Conservation (phyloP, 2,329 filamentous ascomycete species). For the Huntiella savannae region DNA sequence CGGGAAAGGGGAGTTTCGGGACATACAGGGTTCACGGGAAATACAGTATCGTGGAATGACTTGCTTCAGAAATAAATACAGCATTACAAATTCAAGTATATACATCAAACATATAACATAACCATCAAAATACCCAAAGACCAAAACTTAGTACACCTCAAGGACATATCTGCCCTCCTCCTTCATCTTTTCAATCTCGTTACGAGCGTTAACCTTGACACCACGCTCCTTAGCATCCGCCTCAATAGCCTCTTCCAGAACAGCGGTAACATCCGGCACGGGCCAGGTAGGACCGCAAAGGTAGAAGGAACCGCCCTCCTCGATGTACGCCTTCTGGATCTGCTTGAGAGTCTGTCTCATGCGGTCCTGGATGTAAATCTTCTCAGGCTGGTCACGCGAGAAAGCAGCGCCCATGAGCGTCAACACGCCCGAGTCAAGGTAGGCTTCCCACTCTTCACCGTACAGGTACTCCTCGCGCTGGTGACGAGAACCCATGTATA, state of each 20-base stretch:
- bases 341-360: conserved; percentile 77
- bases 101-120: background rate
- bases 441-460: conserved; percentile 97
- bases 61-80: conserved; percentile 12
- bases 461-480: conserved; percentile 98
- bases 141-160: conserved; percentile 61
- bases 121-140: background rate
- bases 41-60: conserved; percentile 22
- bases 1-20: conserved; percentile 9
- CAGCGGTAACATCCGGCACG: conserved; percentile 86
- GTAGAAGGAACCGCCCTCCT: conserved; percentile 83
- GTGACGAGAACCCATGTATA: conserved; percentile 94
- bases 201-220: conserved; percentile 67
- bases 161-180: conserved; percentile 86
- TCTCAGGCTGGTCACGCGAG: conserved; percentile 88
- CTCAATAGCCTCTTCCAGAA: conserved; percentile 80
- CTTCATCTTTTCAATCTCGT: conserved; percentile 96
- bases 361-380: conserved; percentile 98
- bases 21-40: conserved; percentile 18
- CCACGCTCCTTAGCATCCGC: conserved; percentile 48
- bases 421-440: conserved; percentile 85
- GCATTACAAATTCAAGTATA: background rate
- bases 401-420: conserved; percentile 87
- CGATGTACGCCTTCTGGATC: conserved; percentile 71
- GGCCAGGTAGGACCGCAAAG: conserved; percentile 97